Percentiles rank a stretch among this genome's conserved stretches.
Conservation (phyloP, 2,329 filamentous ascomycete species). For the Aspergillus ruber region DNA sequence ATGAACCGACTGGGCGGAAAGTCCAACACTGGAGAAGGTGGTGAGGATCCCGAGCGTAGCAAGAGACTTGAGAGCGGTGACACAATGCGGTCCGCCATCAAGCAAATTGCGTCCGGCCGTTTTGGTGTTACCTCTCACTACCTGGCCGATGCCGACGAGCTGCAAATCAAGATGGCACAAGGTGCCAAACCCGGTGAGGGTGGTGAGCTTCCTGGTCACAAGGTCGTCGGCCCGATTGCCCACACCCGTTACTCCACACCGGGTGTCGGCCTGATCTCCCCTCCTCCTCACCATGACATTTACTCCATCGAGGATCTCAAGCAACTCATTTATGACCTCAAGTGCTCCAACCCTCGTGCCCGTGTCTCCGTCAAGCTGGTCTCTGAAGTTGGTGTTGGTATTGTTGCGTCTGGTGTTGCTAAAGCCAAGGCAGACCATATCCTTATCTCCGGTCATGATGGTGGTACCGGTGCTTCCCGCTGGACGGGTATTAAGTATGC, state of each 20-base stretch:
- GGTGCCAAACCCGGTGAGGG: slow-evolving; percentile 96
- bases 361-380: slow-evolving; percentile 96
- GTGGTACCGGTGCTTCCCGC: slow-evolving; percentile 89
- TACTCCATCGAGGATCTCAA: slow-evolving; percentile 98
- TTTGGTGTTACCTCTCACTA: slow-evolving; percentile 96
- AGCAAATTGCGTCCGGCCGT: slow-evolving; percentile 91
- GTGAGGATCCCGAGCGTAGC: slow-evolving; percentile 88
- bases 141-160: slow-evolving; percentile 86
- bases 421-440: slow-evolving; percentile 98
- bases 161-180: slow-evolving; percentile 99
- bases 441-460: slow-evolving; percentile 91
- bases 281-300: slow-evolving; percentile 94
- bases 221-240: slow-evolving; percentile 89
- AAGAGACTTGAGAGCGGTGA: slow-evolving; percentile 83
- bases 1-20: slow-evolving; percentile 97
- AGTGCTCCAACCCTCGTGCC: slow-evolving; percentile 88
- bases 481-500: slow-evolving; percentile 99
- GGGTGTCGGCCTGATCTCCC: slow-evolving; percentile 91
- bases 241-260: slow-evolving; percentile 93
- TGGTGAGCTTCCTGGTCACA: slow-evolving; percentile 93
- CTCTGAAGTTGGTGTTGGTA: slow-evolving; percentile 93
- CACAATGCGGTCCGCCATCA: slow-evolving; percentile 95
- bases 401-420: slow-evolving; percentile 92
- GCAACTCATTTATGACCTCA: slow-evolving; percentile 94
- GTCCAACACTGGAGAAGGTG: slow-evolving; percentile 96